phyloP scores from a whole-genome alignment of 768 basidiomycete species.

The Nidularia sp. region DNA sequence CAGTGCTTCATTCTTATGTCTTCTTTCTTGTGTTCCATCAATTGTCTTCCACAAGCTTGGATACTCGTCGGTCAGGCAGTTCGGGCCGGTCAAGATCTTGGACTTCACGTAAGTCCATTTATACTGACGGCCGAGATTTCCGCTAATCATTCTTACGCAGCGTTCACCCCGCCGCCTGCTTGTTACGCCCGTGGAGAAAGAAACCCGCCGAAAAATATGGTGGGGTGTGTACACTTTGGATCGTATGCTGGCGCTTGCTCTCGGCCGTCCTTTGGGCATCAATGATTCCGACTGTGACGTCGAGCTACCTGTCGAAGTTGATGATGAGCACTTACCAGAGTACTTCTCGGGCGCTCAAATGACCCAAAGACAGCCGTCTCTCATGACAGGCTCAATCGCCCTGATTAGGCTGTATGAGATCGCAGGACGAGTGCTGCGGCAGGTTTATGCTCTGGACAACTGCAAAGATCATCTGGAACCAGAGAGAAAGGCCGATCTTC shows the following conservation, averaged over 20 bases:
- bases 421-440: constrained; percentile 73
- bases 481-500: constrained; percentile 72
- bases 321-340: constrained; percentile 72
- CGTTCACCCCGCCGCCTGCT: constrained; percentile 76
- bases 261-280: constrained; percentile 84
- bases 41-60: constrained; percentile 94
- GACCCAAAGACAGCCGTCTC: constrained; percentile 50
- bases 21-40: constrained; percentile 88
- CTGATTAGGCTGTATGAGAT: constrained; percentile 80
- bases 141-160: constrained; percentile 29
- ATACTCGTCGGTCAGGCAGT: constrained; percentile 88
- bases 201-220: constrained; percentile 89
- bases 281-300: constrained; percentile 91
- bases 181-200: constrained; percentile 75
- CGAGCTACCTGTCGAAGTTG: constrained; percentile 77
- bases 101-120: constrained; percentile 70
- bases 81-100: constrained; percentile 85
- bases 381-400: constrained; percentile 81
- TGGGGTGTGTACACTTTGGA: constrained; percentile 91
- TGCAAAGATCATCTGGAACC: constrained; percentile 72
- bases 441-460: constrained; percentile 79
- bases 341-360: constrained; percentile 66
- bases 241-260: constrained; percentile 86
- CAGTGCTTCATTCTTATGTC: constrained; percentile 89
- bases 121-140: constrained; percentile 7